phyloP scores from a whole-genome alignment of 1,139 yeast genomes.

The Protomyces arabidopsidicola region DNA sequence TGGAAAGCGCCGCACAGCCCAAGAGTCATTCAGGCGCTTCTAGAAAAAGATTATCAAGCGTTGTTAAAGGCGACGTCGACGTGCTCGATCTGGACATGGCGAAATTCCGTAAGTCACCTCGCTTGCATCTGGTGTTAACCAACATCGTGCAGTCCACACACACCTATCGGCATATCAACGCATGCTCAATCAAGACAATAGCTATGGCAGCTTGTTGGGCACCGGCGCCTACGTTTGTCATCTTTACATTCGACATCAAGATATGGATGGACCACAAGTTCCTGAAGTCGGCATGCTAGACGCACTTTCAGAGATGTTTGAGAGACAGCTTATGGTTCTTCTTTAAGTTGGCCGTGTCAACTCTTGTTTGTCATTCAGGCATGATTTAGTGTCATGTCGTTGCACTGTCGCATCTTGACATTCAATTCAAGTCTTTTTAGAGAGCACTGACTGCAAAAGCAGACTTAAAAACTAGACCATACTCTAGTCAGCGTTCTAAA shows the following conservation, averaged over 20 bases:
- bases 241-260: not conserved
- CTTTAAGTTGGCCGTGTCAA: not conserved
- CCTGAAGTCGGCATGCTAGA: not conserved
- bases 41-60: no score
- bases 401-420: no score
- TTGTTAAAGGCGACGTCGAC: not conserved
- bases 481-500: no score
- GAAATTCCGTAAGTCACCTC: not conserved
- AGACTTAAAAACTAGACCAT: no score
- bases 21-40: not conserved
- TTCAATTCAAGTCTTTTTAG: no score
- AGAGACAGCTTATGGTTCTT: not conserved
- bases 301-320: not conserved
- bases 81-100: not conserved
- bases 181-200: not conserved
- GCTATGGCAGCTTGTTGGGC: not conserved
- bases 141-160: not conserved
- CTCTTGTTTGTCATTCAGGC: not conserved
- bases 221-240: not conserved
- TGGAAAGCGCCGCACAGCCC: not conserved
- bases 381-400: not conserved
- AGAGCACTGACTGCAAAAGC: no score
- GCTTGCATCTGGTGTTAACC: not conserved
- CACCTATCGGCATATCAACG: not conserved
- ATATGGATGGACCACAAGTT: not conserved